Percentiles rank a stretch among this genome's conserved stretches.
Evolutionary conservation across 1,284 basidiomycete species (phyloP).

Genomic region (Ganoderma lucidum): DNA sequence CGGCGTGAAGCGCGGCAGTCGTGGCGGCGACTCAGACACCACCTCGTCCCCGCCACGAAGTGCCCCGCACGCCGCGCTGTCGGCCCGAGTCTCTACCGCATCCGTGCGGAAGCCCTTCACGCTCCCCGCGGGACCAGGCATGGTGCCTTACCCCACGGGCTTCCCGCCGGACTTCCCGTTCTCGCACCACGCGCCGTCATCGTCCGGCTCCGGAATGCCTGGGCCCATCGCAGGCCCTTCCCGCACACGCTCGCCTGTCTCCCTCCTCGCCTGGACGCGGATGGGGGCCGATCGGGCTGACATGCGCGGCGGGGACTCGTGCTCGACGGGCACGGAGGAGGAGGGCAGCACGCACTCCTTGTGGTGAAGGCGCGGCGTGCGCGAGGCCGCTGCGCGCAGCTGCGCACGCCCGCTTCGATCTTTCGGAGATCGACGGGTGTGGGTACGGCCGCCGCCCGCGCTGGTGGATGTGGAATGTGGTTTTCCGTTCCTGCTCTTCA

Average conservation of each 20-base stretch:
- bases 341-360: slow-evolving; percentile 11
- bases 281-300: background rate
- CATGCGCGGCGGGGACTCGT: slow-evolving; percentile 8
- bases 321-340: slow-evolving; percentile 7
- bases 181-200: background rate
- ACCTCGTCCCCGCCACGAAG: background rate
- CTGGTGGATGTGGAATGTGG: background rate
- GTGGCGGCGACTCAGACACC: background rate
- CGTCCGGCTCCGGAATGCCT: background rate
- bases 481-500: background rate
- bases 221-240: background rate
- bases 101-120: slow-evolving; percentile 5
- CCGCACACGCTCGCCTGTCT: background rate
- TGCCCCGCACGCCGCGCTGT: background rate
- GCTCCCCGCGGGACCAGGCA: background rate
- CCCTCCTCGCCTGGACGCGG: slow-evolving; percentile 1
- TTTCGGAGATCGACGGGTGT: slow-evolving; percentile 1
- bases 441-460: background rate
- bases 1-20: slow-evolving; percentile 6
- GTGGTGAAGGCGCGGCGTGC: slow-evolving; percentile 1
- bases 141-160: background rate
- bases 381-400: background rate
- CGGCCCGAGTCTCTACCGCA: slow-evolving; percentile 1
- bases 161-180: background rate
- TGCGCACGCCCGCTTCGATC: background rate